Base-by-base conservation (phyloP, 768 basidiomycete genomes). In the Suillus weaverae region DNA sequence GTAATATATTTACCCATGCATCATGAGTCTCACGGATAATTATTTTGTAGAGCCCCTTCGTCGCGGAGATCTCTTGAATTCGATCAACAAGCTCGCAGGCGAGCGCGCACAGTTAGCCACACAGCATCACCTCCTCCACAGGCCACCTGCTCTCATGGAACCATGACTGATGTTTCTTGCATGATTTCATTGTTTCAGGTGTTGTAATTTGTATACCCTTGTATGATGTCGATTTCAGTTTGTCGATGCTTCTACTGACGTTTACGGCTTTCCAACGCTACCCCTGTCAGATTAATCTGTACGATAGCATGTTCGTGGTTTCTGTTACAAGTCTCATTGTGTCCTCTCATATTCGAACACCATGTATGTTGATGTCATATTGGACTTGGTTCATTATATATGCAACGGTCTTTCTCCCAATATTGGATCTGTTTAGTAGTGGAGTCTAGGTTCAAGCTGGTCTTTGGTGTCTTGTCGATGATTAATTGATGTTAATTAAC, bases 81-180 rank as follows among this genome's bases (percentile, higher is more conserved):
- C 91, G 18, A 94, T 94, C 72, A 89, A 89, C 72, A 90, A 90
- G 75, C 85, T 93, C 55, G 91, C 89, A 16, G 83, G 86, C 64
- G 89, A 91, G 73, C 85, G 87, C 10, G 78, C 74, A n/a, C 73
- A 75, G 44, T 65, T 72, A 43, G 60, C 67, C 41, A 77, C 74
- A 60, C 75, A 77, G 53, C 76, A 69, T 1, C 75, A 72, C 60
- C 61, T 76, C 14, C 54, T 76, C 39, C 75, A 77, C 33, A 66
- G 75, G 62, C 76, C 76, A 2, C 75, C 76, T 13, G 72, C 76
- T 36, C 69, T 76, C 35, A 72, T 72, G 76, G 62, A 68, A 18
- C 64, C 70, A 64, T 74, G 64, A 54, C 44, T 50, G 36, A 14
- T 33, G 13, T 30, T 35, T 44, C 16, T 50, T 67, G 62, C 59